Conservation (phyloP, 768 basidiomycete genomes). For the Hericium erinaceus region DNA sequence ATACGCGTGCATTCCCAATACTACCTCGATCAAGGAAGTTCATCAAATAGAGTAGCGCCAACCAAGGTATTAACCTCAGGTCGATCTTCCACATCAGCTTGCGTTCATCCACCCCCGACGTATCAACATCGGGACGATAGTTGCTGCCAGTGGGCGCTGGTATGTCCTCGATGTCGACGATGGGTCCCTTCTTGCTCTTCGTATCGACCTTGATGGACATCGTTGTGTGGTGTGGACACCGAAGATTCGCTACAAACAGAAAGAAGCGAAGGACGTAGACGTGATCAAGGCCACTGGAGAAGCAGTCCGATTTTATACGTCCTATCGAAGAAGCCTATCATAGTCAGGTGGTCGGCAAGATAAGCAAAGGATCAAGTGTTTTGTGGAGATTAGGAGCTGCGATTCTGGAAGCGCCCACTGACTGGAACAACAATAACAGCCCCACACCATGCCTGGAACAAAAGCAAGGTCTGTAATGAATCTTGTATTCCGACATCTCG, state of each 20-base stretch:
- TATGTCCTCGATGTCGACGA: neutral
- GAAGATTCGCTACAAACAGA: neutral
- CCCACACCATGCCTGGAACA: too few relatives aligned
- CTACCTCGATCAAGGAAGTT: constrained; percentile 57
- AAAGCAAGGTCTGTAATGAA: too few relatives aligned
- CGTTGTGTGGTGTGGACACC: neutral
- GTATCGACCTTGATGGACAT: neutral
- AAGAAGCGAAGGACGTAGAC: neutral
- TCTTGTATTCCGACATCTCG: neutral
- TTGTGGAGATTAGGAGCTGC: too few relatives aligned
- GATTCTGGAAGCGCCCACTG: too few relatives aligned
- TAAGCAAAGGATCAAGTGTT: neutral
- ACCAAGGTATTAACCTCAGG: constrained; percentile 63
- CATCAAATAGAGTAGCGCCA: constrained; percentile 63
- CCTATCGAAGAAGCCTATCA: neutral
- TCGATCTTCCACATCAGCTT: constrained; percentile 53
- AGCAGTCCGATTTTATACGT: neutral
- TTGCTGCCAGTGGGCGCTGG: constrained; percentile 3
- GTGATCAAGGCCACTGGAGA: too few relatives aligned
- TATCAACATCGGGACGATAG: constrained; percentile 45
- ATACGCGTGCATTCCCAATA: constrained; percentile 68
- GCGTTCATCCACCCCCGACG: constrained; percentile 42
- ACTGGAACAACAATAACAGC: too few relatives aligned
- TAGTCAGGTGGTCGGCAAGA: neutral
- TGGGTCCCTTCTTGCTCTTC: neutral